Evolutionary conservation across 805 yeast species (phyloP).

Genomic region (Candida nitratophila): DNA sequence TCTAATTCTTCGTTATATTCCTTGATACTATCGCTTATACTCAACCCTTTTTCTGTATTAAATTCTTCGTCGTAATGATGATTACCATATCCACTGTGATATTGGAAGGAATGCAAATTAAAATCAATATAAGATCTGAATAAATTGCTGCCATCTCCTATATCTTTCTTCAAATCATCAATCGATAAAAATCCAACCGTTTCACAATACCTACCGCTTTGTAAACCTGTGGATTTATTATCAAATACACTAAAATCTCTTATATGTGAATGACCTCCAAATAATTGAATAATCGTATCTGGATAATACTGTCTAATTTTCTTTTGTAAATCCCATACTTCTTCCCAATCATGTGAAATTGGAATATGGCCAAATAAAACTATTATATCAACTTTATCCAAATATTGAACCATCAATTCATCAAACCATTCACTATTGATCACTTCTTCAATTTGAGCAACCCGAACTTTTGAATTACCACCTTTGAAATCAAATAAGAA

Average conservation of each 20-base stretch:
- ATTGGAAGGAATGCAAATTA: constrained; percentile 60
- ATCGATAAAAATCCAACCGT: constrained; percentile 86
- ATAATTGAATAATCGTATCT: constrained; percentile 62
- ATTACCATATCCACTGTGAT: constrained; percentile 41
- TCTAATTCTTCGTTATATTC: constrained; percentile 39
- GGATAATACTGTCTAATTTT: constrained; percentile 56
- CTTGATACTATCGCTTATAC: constrained; percentile 37
- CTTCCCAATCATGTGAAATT: constrained; percentile 47
- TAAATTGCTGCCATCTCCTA: constrained; percentile 16
- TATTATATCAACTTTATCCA: constrained; percentile 50
- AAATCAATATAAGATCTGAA: constrained; percentile 78
- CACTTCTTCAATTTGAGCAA: constrained; percentile 51
- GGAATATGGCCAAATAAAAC: constrained; percentile 81
- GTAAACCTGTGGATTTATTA: constrained; percentile 63
- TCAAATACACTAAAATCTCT: constrained; percentile 77
- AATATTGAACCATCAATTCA: constrained; percentile 28
- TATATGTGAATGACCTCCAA: constrained; percentile 93
- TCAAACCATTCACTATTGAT: constrained; percentile 61
- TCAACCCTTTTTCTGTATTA: constrained; percentile 48
- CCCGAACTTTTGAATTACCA: constrained; percentile 52
- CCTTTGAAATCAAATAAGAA: constrained; percentile 72
- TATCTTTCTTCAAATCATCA: constrained; percentile 20
- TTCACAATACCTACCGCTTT: constrained; percentile 90
- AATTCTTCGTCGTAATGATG: too few relatives aligned
- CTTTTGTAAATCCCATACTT: constrained; percentile 39